Percentiles rank a stretch among this genome's conserved stretches.
These are phyloP conservation scores for Saccharomyces kudriavzevii DNA, from an alignment of 805 yeast genomes.

Conservation along the genomic window DNA sequence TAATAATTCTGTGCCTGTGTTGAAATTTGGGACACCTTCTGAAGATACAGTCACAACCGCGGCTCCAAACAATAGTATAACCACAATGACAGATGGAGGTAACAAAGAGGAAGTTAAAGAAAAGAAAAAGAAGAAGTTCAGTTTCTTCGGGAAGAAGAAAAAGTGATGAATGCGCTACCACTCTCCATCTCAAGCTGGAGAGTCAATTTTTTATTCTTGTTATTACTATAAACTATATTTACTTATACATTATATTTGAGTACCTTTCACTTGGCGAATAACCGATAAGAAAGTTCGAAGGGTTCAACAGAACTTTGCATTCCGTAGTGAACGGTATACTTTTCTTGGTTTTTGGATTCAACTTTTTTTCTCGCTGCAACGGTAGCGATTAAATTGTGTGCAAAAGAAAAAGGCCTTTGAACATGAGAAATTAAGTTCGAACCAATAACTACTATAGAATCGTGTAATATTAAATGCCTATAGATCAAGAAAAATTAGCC, in stretches of 20 bases:
- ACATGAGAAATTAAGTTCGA: background rate
- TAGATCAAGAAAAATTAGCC: slow-evolving; percentile 91
- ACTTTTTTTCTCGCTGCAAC: background rate
- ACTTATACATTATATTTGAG: background rate
- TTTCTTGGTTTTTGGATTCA: background rate
- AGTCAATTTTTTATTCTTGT: background rate
- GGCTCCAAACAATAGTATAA: background rate
- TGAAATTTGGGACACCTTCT: background rate
- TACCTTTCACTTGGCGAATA: background rate
- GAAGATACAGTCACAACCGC: background rate
- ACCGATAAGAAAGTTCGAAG: background rate
- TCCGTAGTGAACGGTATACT: slow-evolving; percentile 4
- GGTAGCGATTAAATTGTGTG: background rate
- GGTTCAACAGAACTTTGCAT: background rate
- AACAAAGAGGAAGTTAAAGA: slow-evolving; percentile 11
- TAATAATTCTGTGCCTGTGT: background rate
- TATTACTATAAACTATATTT: background rate
- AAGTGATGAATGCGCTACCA: slow-evolving; percentile 3
- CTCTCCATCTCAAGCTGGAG: background rate
- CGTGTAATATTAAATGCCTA: slow-evolving; percentile 45
- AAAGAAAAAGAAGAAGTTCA: slow-evolving; percentile 25
- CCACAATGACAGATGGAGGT: background rate
- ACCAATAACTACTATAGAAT: background rate
- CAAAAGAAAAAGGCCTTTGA: background rate
- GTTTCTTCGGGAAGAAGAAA: slow-evolving; percentile 22